Conservation (phyloP, 2,329 filamentous ascomycete species). For the Fonsecaea erecta region DNA sequence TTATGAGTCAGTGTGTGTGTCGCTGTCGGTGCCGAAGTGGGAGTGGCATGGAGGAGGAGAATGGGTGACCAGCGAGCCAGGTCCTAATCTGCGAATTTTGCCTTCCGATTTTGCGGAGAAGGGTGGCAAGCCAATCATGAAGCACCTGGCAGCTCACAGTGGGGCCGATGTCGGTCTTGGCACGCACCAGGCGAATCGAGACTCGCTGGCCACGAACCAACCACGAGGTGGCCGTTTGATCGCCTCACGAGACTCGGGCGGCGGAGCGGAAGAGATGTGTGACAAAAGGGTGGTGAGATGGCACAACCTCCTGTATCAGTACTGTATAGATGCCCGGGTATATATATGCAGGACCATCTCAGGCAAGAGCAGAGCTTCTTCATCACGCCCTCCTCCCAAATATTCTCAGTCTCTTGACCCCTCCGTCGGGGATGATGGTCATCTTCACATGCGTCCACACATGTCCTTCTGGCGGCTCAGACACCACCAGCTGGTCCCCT, state of each 20-base stretch:
- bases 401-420: constrained; percentile 83
- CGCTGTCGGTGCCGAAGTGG: constrained; percentile 4
- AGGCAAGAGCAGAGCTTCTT: no score
- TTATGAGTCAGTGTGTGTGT: constrained; percentile 21
- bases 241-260: not conserved
- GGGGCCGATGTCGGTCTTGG: constrained; percentile 34
- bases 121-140: not conserved
- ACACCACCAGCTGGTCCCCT: constrained; percentile 41
- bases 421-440: constrained; percentile 90
- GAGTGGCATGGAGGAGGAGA: constrained; percentile 14
- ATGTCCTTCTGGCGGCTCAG: constrained; percentile 72
- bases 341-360: not conserved
- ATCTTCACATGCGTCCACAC: constrained; percentile 83
- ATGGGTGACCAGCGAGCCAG: no score
- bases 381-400: constrained; percentile 66
- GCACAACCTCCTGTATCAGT: no score
- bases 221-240: constrained; percentile 5
- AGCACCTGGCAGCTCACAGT: no score
- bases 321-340: not conserved
- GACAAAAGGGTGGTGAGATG: not conserved
- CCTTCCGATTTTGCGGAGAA: constrained; percentile 21
- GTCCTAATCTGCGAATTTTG: constrained; percentile 18
- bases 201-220: constrained; percentile 6
- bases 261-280: not conserved
- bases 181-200: constrained; percentile 7